These are phyloP conservation scores for Aurantiochytrium sp. DNA, from an alignment of 108 stramenopile species.

Conservation along the genomic window DNA sequence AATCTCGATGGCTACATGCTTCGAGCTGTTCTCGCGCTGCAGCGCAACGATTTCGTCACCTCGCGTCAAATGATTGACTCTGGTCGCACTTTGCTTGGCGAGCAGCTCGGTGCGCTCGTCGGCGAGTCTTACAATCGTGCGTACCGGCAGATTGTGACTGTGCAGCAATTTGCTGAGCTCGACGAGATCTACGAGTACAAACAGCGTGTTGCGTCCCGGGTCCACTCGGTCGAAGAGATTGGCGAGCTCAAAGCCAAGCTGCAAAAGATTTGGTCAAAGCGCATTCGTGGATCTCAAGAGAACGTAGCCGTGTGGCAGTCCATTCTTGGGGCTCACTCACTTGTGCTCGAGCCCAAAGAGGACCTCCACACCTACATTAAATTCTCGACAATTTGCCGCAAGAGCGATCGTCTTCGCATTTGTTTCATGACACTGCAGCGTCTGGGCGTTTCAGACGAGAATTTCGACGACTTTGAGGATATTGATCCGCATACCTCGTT, in stretches of 20 bases:
- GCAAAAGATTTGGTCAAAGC: conserved; percentile 64
- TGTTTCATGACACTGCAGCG: conserved; percentile 69
- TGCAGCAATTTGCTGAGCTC: conserved; percentile 68
- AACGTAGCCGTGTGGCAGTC: conserved; percentile 70
- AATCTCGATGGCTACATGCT: conserved; percentile 77
- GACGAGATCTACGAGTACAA: conserved; percentile 85
- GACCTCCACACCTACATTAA: conserved; percentile 84
- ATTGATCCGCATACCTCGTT: conserved; percentile 48
- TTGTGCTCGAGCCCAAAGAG: conserved; percentile 73
- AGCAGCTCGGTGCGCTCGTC: conserved; percentile 77
- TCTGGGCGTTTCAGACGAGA: not conserved
- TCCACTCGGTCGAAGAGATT: not conserved
- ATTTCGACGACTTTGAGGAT: not conserved
- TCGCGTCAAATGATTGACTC: conserved; percentile 32
- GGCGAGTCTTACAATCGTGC: conserved; percentile 80
- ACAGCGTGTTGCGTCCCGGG: conserved; percentile 52
- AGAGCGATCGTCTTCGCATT: conserved; percentile 68
- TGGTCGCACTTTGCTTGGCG: conserved; percentile 37
- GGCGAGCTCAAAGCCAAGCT: conserved; percentile 26
- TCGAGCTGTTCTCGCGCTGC: conserved; percentile 78
- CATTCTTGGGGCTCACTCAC: conserved; percentile 77
- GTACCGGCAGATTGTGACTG: conserved; percentile 81
- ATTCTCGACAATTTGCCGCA: conserved; percentile 76
- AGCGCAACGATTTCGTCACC: conserved; percentile 46
- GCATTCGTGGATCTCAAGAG: conserved; percentile 70